Conservation (phyloP, 1,284 basidiomycete species). For the Heterobasidion annosum region DNA sequence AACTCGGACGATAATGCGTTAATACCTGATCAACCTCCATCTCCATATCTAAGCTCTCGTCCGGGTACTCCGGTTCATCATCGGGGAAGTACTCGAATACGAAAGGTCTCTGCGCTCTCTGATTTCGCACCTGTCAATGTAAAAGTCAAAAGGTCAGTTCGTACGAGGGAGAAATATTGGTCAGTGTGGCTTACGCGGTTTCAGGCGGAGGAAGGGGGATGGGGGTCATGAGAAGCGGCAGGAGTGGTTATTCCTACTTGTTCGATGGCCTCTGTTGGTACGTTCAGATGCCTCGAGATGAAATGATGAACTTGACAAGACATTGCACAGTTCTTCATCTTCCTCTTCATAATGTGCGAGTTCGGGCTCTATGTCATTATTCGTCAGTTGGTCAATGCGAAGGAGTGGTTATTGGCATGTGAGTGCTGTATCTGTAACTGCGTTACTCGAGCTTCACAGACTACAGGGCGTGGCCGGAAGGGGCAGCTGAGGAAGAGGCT, state of each 20-base stretch:
- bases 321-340: conserved; percentile 60
- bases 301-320: not conserved
- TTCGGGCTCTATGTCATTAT: conserved; percentile 85
- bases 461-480: conserved; percentile 76
- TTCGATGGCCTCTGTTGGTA: conserved; percentile 88
- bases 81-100: conserved; percentile 30
- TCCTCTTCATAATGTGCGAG: conserved; percentile 77
- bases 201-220: conserved; percentile 40
- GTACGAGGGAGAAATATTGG: not conserved
- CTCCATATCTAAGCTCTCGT: conserved; percentile 24
- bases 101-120: conserved; percentile 81
- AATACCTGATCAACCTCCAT: conserved; percentile 8
- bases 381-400: conserved; percentile 87
- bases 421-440: conserved; percentile 18
- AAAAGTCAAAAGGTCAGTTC: conserved; percentile 56
- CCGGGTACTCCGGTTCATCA: conserved; percentile 24
- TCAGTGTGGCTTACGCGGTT: conserved; percentile 3
- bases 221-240: conserved; percentile 43
- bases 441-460: not conserved
- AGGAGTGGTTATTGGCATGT: conserved; percentile 90
- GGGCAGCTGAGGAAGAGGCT: conserved; percentile 70
- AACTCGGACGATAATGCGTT: conserved; percentile 45
- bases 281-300: conserved; percentile 16
- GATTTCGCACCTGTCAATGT: conserved; percentile 92
- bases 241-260: conserved; percentile 74